Evolutionary conservation across 106 monocot species (phyloP).

Genomic region (Acorus calamus): DNA sequence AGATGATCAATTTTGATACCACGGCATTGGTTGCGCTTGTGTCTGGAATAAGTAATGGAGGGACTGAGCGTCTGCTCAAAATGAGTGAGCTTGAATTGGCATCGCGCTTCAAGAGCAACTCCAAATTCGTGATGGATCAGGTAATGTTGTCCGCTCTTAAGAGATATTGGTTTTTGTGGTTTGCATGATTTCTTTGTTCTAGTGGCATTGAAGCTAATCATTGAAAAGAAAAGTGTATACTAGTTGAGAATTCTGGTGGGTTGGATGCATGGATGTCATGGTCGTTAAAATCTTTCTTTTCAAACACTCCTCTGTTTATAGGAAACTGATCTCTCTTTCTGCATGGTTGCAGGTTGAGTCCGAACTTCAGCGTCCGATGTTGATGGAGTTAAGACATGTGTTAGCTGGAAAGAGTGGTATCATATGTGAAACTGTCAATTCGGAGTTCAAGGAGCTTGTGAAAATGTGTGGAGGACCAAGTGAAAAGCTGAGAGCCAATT

Average conservation of each 20-base stretch:
- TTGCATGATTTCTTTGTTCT: too few species aligned
- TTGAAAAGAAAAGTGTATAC: too few species aligned
- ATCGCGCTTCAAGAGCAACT: conserved; percentile 69
- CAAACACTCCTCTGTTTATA: background rate
- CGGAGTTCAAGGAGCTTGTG: conserved; percentile 73
- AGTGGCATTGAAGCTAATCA: too few species aligned
- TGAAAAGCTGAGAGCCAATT: conserved; percentile 59
- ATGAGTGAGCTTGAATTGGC: conserved; percentile 32
- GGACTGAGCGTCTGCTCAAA: conserved; percentile 28
- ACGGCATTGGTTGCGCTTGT: conserved; percentile 86
- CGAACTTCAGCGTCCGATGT: conserved; percentile 66
- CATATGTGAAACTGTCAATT: conserved; percentile 47
- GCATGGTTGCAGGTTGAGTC: conserved; percentile 44
- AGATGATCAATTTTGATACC: conserved; percentile 82
- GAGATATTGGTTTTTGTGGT: too few species aligned
- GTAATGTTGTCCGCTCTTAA: conserved; percentile 9
- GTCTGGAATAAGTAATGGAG: conserved; percentile 92
- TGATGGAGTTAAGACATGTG: conserved; percentile 29
- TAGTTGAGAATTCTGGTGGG: too few species aligned
- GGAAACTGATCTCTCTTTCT: background rate
- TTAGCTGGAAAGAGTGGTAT: conserved; percentile 66
- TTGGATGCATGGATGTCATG: too few species aligned
- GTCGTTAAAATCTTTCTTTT: too few species aligned
- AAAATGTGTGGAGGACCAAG: conserved; percentile 66
- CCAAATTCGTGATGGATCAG: conserved; percentile 82